Evolutionary conservation across 805 yeast species (phyloP), one percentile per base, ranked within the genome.

Genomic region (Saccharomyces jurei): DNA sequence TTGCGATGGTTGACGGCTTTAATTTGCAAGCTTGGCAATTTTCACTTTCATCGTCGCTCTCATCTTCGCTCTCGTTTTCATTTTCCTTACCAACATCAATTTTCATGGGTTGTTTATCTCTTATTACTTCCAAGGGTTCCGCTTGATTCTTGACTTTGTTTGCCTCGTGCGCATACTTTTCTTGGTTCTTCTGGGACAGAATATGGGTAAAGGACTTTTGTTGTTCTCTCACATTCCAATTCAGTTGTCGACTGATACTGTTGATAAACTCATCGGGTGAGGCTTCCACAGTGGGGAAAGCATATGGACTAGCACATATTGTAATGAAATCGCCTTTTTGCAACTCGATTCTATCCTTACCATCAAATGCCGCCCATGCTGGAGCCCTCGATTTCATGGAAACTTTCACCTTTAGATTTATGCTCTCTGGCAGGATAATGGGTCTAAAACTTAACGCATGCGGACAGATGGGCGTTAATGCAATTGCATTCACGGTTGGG

Each of bases 301-400:
- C 96, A 71, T 81, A 92, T 29, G 90, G 88, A 49, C 94, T 84
- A 0, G 97, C 97, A 44, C 82, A 81, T 14, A 94, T 80, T 0
- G 90, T 81, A 32, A 94, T 87, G 63, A 88, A 90, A 67, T 89
- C 94, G 8, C 98, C 97, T 54, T 81, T 82, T 32, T 74, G 71
- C 49, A 94, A 72, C 67, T 94, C 96, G 3, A 89, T 85, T 46
- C 98, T 75, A 25, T 84, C 83, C 61, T 94, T 84, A 11, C 99
- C 99, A 71, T 94, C 99, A 67, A 94, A 94, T 1, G 97, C 85
- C 1, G 96, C 95, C 96, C 96, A 94, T 0, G 98, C 97, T 0
- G 96, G 88, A 4, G 94, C 82, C 52, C 99, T 74, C 47, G 96
- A 85, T 54, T 78, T 80, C 52, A 82, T 73, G 0, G 98, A 96